These are phyloP conservation scores for Cyanidioschyzon merolae DNA, from an alignment of 23 red algal species.

Conservation along the genomic window DNA sequence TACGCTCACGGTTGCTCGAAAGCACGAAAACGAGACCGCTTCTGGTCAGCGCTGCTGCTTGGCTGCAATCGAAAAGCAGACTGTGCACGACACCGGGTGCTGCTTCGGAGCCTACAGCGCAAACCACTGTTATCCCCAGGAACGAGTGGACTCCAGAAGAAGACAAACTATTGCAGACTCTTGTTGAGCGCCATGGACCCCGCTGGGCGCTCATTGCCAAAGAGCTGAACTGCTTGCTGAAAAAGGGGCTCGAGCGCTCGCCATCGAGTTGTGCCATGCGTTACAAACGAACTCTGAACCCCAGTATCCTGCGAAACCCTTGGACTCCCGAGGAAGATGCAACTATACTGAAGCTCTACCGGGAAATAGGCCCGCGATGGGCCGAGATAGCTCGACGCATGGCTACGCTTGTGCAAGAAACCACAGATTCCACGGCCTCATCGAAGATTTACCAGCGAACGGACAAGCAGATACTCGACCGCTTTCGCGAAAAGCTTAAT, in stretches of 20 bases:
- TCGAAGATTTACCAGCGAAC: neutral
- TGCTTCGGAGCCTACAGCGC: too few relatives aligned
- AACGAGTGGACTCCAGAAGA: conserved; percentile 13
- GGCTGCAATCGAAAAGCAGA: too few relatives aligned
- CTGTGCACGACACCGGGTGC: too few relatives aligned
- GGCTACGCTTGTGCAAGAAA: neutral
- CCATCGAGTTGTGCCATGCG: neutral
- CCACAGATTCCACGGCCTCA: neutral
- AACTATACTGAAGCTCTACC: neutral
- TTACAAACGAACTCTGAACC: neutral
- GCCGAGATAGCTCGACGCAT: neutral
- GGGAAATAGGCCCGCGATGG: neutral
- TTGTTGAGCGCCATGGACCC: neutral
- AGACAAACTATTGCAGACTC: neutral
- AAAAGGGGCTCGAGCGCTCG: neutral
- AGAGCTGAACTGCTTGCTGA: neutral
- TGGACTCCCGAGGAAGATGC: conserved; percentile 17
- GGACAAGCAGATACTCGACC: conserved; percentile 3
- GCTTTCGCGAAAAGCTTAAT: neutral
- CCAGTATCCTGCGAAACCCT: neutral
- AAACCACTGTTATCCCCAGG: too few relatives aligned
- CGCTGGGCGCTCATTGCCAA: neutral
- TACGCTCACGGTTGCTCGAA: too few relatives aligned
- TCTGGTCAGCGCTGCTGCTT: too few relatives aligned
- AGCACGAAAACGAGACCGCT: too few relatives aligned